Conservation (phyloP, 164 flowering plant genomes). For the Vitis amurensis region DNA sequence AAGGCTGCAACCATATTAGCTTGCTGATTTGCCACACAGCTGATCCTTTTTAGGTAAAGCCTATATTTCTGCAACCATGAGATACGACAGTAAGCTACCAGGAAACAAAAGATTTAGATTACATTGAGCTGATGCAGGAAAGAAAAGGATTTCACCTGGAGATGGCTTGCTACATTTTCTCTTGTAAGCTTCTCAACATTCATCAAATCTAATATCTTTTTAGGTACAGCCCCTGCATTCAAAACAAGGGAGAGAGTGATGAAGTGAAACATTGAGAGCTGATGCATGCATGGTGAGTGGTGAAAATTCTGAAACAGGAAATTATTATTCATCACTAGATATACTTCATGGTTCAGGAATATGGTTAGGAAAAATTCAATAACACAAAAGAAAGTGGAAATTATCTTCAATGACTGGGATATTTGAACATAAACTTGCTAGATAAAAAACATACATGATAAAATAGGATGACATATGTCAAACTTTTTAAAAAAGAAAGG, state of each 20-base stretch:
- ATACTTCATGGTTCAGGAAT: no score
- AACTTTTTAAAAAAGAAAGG: no score
- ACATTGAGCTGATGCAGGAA: not conserved
- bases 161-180: constrained; percentile 59
- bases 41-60: constrained; percentile 48
- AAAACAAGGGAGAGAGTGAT: not conserved
- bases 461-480: no score
- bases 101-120: not conserved
- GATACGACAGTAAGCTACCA: not conserved
- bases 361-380: no score
- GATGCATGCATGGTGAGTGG: constrained; percentile 2
- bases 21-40: constrained; percentile 47
- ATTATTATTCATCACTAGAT: no score
- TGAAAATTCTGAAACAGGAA: not conserved
- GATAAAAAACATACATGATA: no score
- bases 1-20: constrained; percentile 53
- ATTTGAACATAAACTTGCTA: no score
- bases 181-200: constrained; percentile 49
- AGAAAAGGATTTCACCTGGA: constrained; percentile 26
- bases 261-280: not conserved
- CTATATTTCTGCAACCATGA: constrained; percentile 37
- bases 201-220: constrained; percentile 48
- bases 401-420: no score
- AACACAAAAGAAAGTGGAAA: no score
- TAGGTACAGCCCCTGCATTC: constrained; percentile 53